Evolutionary conservation across 2,329 filamentous ascomycete species (phyloP), one percentile per base, ranked within the genome.

Genomic region (Ceratocystis alfenasii): DNA sequence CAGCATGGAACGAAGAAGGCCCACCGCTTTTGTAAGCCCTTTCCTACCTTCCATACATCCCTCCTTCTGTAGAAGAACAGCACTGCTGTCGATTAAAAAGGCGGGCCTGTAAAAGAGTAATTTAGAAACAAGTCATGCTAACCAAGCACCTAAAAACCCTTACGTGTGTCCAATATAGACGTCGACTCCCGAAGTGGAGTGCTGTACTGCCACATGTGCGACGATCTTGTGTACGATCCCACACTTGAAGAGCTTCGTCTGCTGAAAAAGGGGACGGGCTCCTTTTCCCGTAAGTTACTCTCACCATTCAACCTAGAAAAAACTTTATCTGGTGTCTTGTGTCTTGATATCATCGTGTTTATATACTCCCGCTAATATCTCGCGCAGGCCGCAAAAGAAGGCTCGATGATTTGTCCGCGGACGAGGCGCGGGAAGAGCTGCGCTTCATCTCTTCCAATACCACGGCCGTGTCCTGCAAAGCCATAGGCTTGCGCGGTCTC

Each of bases 401-500:
- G 72, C 83, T 85, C 69, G 86, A 89, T 71, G 88, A 91, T 69
- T 78, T 87, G 36, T 84, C 87, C 71, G 79, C 79, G 41, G 85
- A 87, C 68, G 77, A 82, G 15, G 75, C 81, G 33, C 85, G 85
- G 70, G 88, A 92, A 67, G 88, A 93, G 69, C 85, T 90, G 66
- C 81, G 84, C 65, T 91, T 89, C 71, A 87, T 96, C 69, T 82
- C 85, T 50, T 81, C 81, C 68, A 95, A 96, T 73, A 92, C 91
- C 12, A 87, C 83, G 33, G 83, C 86, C 66, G 87, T 89, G 5
- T 88, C 90, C 12, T 96, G 93, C 73, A 86, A 89, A 66, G 91
- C 90, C 20, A 91, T 88, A 70, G 93, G 94, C 8, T 83, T 96
- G 48, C 86, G 94, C 45, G 93, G 93, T 41, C 87, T 99, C 68